These are phyloP conservation scores for Entophlyctis luteolus DNA, from an alignment of 192 early-diverging fungal genomes.

Conservation along the genomic window DNA sequence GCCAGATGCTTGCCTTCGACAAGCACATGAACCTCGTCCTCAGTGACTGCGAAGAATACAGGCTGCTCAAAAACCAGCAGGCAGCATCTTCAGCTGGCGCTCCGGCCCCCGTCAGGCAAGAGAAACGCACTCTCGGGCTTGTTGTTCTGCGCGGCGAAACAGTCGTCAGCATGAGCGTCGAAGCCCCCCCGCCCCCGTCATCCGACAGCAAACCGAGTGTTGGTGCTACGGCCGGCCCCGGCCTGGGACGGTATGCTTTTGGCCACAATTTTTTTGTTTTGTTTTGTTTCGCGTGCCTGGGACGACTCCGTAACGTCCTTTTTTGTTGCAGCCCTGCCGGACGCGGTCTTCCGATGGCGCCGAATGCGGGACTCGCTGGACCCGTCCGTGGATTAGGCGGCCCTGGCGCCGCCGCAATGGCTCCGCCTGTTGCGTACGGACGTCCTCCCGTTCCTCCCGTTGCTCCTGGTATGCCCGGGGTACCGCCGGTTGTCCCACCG, in stretches of 20 bases:
- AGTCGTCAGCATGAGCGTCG: slow-evolving; percentile 86
- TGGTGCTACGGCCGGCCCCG: slow-evolving; percentile 54
- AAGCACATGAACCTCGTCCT: slow-evolving; percentile 99
- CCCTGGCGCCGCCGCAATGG: slow-evolving; percentile 85
- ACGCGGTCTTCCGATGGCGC: slow-evolving; percentile 65
- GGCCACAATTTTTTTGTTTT: not conserved
- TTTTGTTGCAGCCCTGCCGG: slow-evolving; percentile 64
- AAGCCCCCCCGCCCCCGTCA: slow-evolving; percentile 77
- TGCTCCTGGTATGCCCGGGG: slow-evolving; percentile 66
- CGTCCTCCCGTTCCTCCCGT: slow-evolving; percentile 64
- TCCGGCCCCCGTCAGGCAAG: slow-evolving; percentile 57
- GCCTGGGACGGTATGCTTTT: slow-evolving; percentile 52
- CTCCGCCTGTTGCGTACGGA: slow-evolving; percentile 63
- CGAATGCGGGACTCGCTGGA: slow-evolving; percentile 61
- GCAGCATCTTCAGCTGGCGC: too few species aligned
- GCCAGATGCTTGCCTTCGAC: slow-evolving; percentile 99
- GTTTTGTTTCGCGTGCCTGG: slow-evolving; percentile 26
- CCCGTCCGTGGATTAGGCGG: slow-evolving; percentile 96
- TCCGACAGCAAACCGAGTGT: slow-evolving; percentile 23
- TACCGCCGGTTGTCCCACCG: slow-evolving; percentile 47
- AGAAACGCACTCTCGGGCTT: slow-evolving; percentile 88
- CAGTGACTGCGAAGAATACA: slow-evolving; percentile 95
- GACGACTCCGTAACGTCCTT: not conserved
- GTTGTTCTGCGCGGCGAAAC: slow-evolving; percentile 92
- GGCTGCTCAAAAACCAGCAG: slow-evolving; percentile 84